phyloP scores from a whole-genome alignment of 768 basidiomycete genomes.

The Tricholoma flavovirens region DNA sequence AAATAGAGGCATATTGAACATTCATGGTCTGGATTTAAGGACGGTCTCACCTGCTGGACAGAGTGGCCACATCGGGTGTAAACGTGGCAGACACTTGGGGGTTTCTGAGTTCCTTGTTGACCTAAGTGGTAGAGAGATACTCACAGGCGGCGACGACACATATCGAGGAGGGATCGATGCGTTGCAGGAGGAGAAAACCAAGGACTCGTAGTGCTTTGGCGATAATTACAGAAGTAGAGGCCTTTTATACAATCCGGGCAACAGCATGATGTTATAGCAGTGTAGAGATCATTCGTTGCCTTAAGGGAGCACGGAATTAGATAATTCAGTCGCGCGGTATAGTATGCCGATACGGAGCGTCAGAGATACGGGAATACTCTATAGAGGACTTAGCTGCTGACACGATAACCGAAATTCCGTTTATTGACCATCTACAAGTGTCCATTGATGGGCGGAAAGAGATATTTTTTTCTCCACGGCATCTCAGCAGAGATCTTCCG shows the following conservation, averaged over 20 bases:
- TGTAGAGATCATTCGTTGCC: neutral
- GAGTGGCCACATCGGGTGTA: constrained; percentile 46
- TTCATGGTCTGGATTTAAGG: neutral
- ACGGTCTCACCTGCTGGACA: constrained; percentile 12
- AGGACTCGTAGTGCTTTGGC: neutral
- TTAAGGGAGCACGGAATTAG: neutral
- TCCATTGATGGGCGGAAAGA: neutral
- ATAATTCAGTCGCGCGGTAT: neutral
- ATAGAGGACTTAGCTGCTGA: neutral
- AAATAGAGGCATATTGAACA: neutral
- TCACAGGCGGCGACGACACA: constrained; percentile 55
- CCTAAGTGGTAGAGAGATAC: constrained; percentile 17
- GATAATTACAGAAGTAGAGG: neutral
- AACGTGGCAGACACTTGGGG: constrained; percentile 39
- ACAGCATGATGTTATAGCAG: neutral
- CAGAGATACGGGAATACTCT: neutral
- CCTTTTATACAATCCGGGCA: constrained; percentile 12
- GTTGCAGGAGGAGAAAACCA: constrained; percentile 5
- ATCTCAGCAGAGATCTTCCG: too few relatives aligned
- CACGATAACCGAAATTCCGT: neutral
- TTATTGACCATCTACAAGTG: neutral
- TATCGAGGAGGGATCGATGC: constrained; percentile 17
- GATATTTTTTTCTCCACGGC: neutral
- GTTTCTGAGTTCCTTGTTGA: neutral
- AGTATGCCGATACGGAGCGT: neutral